Evolutionary conservation across 176 grass and related monocot genomes (phyloP).

Genomic region (Carex kokanica): DNA sequence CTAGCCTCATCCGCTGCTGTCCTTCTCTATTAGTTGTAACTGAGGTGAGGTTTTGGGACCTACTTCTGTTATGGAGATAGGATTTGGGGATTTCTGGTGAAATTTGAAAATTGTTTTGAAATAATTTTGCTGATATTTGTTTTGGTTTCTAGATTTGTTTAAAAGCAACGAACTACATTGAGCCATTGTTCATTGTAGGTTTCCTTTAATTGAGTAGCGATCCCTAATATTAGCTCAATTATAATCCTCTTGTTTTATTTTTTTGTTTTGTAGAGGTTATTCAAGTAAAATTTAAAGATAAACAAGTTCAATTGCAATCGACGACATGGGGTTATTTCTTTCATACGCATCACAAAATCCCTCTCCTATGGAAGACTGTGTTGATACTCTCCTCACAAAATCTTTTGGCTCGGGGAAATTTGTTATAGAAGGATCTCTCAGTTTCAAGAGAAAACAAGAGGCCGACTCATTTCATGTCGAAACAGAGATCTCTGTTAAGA

Average conservation of each 20-base stretch:
- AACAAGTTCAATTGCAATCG: constrained; percentile 6
- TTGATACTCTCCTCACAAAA: constrained; percentile 40
- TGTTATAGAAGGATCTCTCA: constrained; percentile 47
- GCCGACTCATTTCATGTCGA: constrained; percentile 33
- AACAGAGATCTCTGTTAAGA: constrained; percentile 39
- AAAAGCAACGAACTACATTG: neutral
- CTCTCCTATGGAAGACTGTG: constrained; percentile 42
- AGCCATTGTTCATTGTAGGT: neutral
- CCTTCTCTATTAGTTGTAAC: neutral
- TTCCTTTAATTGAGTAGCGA: neutral
- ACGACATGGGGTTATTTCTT: constrained; percentile 62
- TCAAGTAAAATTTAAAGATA: neutral
- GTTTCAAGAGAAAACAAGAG: constrained; percentile 50
- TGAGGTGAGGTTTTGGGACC: neutral
- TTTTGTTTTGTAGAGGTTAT: constrained; percentile 12
- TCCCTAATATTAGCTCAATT: neutral
- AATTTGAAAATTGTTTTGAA: neutral
- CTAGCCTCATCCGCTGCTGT: neutral
- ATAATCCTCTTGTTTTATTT: neutral
- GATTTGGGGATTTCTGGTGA: constrained; percentile 9
- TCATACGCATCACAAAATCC: constrained; percentile 58
- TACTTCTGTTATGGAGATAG: neutral
- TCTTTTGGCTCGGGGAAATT: constrained; percentile 44
- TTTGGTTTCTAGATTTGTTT: neutral
- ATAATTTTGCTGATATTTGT: neutral